Evolutionary conservation across 1,284 basidiomycete species (phyloP).

Genomic region (Melanopsichium pennsylvanicum): DNA sequence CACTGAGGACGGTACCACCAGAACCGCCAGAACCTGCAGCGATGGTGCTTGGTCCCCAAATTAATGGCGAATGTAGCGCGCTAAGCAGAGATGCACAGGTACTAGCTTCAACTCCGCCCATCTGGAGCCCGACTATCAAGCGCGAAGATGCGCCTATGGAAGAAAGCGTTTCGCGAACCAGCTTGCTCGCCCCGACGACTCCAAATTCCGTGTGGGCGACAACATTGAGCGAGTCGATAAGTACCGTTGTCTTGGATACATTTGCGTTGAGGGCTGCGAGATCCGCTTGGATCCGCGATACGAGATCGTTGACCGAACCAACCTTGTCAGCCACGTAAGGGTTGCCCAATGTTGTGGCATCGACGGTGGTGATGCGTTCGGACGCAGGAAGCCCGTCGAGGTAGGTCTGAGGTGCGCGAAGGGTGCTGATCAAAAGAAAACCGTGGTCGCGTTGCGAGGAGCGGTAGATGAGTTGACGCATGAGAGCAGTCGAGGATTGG

Average conservation of each 20-base stretch:
- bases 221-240: slow-evolving; percentile 54
- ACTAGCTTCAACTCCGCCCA: slow-evolving; percentile 18
- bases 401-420: slow-evolving; percentile 25
- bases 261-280: slow-evolving; percentile 2
- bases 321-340: slow-evolving; percentile 11
- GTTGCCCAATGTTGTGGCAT: slow-evolving; percentile 24
- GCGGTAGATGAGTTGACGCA: slow-evolving; percentile 46
- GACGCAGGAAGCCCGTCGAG: slow-evolving; percentile 10
- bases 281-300: slow-evolving; percentile 1
- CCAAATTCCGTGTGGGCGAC: slow-evolving; percentile 23
- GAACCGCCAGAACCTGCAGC: slow-evolving; percentile 2
- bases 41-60: slow-evolving; percentile 25
- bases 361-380: slow-evolving; percentile 8
- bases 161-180: slow-evolving; percentile 26
- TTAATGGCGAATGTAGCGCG: slow-evolving; percentile 37
- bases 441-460: slow-evolving; percentile 15
- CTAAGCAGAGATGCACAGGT: slow-evolving; percentile 23
- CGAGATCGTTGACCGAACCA: slow-evolving; percentile 4
- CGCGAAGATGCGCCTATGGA: slow-evolving; percentile 31
- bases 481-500: slow-evolving; percentile 35
- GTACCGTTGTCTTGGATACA: slow-evolving; percentile 27
- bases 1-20: slow-evolving; percentile 29
- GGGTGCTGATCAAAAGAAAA: slow-evolving; percentile 24
- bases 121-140: slow-evolving; percentile 38
- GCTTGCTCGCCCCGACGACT: slow-evolving; percentile 9